These are phyloP conservation scores for Trametes meyenii DNA, from an alignment of 768 basidiomycete genomes.

Conservation along the genomic window DNA sequence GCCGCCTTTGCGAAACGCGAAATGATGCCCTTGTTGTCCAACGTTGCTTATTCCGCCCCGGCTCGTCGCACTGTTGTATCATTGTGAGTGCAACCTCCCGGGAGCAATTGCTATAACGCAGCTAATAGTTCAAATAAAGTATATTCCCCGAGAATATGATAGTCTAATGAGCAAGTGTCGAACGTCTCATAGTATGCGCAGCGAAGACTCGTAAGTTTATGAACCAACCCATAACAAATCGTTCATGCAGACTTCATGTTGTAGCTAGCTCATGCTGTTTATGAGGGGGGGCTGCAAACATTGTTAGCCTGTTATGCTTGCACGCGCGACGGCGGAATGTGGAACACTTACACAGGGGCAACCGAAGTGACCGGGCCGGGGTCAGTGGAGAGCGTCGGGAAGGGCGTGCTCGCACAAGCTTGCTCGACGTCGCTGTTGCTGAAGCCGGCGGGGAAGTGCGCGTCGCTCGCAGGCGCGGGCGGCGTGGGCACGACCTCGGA, in stretches of 20 bases:
- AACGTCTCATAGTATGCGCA: too few species aligned
- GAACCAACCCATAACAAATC: not conserved
- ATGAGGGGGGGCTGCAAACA: conserved; percentile 6
- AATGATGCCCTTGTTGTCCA: too few species aligned
- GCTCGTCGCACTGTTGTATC: too few species aligned
- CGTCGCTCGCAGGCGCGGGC: conserved; percentile 9
- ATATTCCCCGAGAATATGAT: too few species aligned
- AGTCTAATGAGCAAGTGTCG: too few species aligned
- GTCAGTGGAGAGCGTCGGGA: conserved; percentile 26
- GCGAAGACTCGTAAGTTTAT: too few species aligned
- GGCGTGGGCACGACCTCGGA: conserved; percentile 18
- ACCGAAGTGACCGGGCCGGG: conserved; percentile 25
- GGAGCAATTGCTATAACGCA: too few species aligned
- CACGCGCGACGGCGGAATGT: not conserved
- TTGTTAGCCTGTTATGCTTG: not conserved
- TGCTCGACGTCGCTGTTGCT: conserved; percentile 30
- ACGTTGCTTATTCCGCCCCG: too few species aligned
- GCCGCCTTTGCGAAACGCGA: too few species aligned
- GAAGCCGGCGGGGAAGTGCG: conserved; percentile 29
- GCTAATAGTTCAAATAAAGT: too few species aligned
- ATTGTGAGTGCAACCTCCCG: too few species aligned
- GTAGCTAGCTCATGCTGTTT: not conserved
- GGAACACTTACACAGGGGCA: conserved; percentile 20
- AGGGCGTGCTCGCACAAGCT: conserved; percentile 27
- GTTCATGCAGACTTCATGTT: too few species aligned